These are phyloP conservation scores for Hyparrhenia diplandra DNA, from an alignment of 176 grass and related monocot species.

Conservation along the genomic window DNA sequence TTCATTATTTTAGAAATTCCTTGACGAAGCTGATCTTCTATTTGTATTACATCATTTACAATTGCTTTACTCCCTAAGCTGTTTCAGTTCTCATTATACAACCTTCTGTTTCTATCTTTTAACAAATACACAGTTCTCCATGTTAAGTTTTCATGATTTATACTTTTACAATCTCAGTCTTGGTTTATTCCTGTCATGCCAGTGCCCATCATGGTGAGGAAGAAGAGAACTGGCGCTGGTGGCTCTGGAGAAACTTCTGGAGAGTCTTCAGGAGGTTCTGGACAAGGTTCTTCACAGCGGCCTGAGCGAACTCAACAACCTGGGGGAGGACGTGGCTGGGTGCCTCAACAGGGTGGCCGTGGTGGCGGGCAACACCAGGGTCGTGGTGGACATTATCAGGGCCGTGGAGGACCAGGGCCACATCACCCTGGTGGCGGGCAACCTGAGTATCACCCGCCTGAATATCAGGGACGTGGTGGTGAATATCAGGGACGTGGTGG, in stretches of 20 bases:
- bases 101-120: background rate
- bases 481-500: constrained; percentile 64
- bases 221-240: constrained; percentile 68
- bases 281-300: constrained; percentile 45
- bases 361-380: constrained; percentile 55
- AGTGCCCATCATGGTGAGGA: constrained; percentile 72
- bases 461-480: constrained; percentile 56
- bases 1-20: background rate
- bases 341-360: constrained; percentile 54
- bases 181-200: constrained; percentile 7
- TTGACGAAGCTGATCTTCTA: background rate
- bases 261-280: constrained; percentile 39
- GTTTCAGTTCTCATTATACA: background rate
- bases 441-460: constrained; percentile 54
- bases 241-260: constrained; percentile 51
- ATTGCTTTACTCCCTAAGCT: background rate
- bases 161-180: background rate
- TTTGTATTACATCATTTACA: background rate
- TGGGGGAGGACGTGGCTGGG: constrained; percentile 57
- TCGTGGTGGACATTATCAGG: constrained; percentile 50
- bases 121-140: background rate
- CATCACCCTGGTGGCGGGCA: constrained; percentile 48
- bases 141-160: background rate
- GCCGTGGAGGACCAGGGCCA: constrained; percentile 35
- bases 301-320: constrained; percentile 55